Evolutionary conservation across 768 basidiomycete genomes (phyloP).

Genomic region (Termitomyces eurrhizus): DNA sequence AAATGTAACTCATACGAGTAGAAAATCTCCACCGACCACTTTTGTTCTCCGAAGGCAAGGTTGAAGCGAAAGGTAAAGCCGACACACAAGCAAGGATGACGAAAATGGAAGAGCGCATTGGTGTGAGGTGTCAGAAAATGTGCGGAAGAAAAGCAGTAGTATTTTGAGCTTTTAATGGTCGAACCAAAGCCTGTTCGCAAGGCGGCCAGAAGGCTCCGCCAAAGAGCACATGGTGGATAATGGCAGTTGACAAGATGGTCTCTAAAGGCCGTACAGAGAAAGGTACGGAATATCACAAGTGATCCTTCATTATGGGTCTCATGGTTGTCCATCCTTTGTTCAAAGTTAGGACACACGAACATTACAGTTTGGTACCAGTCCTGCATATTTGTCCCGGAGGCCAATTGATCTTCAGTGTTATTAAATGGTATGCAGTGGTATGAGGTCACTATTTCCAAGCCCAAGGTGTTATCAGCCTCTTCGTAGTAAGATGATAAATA

Average conservation of each 20-base stretch:
- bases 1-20: neutral
- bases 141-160: neutral
- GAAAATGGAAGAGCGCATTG: neutral
- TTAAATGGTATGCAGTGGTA: no score
- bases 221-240: neutral
- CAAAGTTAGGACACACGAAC: neutral
- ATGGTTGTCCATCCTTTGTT: neutral
- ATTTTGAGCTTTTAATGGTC: neutral
- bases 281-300: no score
- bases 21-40: neutral
- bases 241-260: neutral
- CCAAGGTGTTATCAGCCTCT: no score
- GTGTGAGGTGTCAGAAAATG: neutral
- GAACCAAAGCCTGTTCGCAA: neutral
- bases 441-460: no score
- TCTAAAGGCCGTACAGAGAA: neutral
- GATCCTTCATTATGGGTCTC: neutral
- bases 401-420: no score
- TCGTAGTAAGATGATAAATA: no score
- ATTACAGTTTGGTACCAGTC: no score
- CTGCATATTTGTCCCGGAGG: no score
- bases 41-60: slow-evolving; percentile 1
- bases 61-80: neutral
- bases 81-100: neutral
- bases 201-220: neutral